A percentile compares a stretch with the other conserved stretches of the same genome.
Conservation (phyloP, 495 filamentous ascomycete species). For the Massariosphaeria phaeospora region DNA sequence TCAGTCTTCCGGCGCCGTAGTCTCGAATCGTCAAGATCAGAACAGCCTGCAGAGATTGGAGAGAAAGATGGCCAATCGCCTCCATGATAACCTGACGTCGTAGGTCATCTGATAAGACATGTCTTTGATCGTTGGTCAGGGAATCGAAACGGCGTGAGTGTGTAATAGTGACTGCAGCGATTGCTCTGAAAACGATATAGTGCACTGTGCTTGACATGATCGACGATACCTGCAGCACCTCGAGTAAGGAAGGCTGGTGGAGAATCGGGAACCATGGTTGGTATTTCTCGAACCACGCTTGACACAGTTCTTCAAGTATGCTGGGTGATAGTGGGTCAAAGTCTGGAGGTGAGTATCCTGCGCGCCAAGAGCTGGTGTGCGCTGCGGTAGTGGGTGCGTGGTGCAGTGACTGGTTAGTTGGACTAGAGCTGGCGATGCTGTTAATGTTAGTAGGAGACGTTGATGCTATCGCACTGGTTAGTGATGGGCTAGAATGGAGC, state of each 20-base stretch:
- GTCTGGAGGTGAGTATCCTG: constrained; percentile 14
- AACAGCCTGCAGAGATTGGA: constrained; percentile 36
- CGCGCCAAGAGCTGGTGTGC: constrained; percentile 4
- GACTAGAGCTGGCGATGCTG: constrained; percentile 1
- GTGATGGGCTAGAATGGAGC: too few relatives aligned
- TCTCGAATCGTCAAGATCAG: constrained; percentile 36
- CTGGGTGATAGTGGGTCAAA: constrained; percentile 22
- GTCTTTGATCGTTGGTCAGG: constrained; percentile 25
- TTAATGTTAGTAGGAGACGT: too few relatives aligned
- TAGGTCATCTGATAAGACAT: constrained; percentile 19
- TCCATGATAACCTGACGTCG: constrained; percentile 28
- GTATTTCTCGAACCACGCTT: constrained; percentile 37
- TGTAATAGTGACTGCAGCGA: constrained; percentile 35
- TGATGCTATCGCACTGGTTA: too few relatives aligned
- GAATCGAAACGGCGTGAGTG: constrained; percentile 26
- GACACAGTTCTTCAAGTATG: constrained; percentile 31
- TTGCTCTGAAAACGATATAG: constrained; percentile 34
- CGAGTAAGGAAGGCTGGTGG: constrained; percentile 34
- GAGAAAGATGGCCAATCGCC: constrained; percentile 28
- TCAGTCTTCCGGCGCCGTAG: constrained; percentile 35
- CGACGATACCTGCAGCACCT: constrained; percentile 22
- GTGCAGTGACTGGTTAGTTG: not conserved
- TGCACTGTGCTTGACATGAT: constrained; percentile 16
- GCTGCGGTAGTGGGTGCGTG: constrained; percentile 5
- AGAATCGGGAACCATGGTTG: constrained; percentile 42